phyloP scores from a whole-genome alignment of 2,329 filamentous ascomycete species.

The Lasiodiplodia sp. region DNA sequence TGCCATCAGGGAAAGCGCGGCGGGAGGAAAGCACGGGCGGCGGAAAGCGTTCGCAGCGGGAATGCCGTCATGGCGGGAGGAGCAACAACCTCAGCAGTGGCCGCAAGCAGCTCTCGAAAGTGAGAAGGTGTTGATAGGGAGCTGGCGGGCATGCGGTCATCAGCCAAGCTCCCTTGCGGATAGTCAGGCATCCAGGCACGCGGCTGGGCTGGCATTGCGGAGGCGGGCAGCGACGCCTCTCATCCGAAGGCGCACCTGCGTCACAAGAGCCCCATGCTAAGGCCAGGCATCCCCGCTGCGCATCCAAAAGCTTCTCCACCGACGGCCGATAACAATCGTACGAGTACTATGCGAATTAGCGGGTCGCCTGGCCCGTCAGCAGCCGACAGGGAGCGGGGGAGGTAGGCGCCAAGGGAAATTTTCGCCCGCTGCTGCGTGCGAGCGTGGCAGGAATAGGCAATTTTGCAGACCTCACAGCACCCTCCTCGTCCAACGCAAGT shows the following conservation, averaged over 20 bases:
- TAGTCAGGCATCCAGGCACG: constrained; percentile 2
- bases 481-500: too few species aligned
- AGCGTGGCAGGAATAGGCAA: constrained; percentile 1
- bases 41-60: neutral
- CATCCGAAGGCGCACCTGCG: neutral
- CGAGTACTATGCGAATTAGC: constrained; percentile 15
- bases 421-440: neutral
- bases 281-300: constrained; percentile 9
- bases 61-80: neutral
- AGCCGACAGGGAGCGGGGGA: constrained; percentile 7
- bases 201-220: neutral
- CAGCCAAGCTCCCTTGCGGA: constrained; percentile 2
- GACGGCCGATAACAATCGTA: constrained; percentile 8
- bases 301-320: constrained; percentile 1
- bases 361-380: constrained; percentile 1
- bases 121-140: neutral
- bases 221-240: constrained; percentile 1
- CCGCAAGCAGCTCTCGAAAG: neutral
- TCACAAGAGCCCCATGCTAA: neutral
- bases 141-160: neutral
- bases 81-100: neutral
- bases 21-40: neutral
- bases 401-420: neutral
- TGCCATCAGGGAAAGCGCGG: constrained; percentile 5
- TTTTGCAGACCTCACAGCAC: neutral